Percentiles rank a stretch among this genome's conserved stretches.
phyloP scores from a whole-genome alignment of 495 filamentous ascomycete genomes.

The Apodospora peruviana region DNA sequence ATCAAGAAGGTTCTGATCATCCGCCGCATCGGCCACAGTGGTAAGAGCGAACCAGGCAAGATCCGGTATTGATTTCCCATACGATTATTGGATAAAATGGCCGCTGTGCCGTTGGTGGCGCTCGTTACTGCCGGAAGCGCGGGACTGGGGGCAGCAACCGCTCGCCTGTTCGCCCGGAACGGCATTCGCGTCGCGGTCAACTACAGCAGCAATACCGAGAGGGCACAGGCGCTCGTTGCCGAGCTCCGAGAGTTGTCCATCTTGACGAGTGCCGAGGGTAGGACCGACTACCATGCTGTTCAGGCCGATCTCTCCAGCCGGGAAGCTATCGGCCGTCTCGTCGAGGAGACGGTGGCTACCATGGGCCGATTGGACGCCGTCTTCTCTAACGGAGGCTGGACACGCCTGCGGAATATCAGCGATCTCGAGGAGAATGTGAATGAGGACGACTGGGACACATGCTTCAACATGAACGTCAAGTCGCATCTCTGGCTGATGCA shows the following conservation, averaged over 20 bases:
- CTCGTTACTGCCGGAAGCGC: conserved; percentile 52
- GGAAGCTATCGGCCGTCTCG: conserved; percentile 36
- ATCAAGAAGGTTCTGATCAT: too few relatives aligned
- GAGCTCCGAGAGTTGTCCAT: conserved; percentile 32
- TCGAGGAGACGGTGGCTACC: conserved; percentile 32
- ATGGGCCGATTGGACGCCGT: conserved; percentile 50
- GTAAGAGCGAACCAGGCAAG: too few relatives aligned
- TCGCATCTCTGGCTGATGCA: conserved; percentile 51
- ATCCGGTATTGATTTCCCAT: too few relatives aligned
- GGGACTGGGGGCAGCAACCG: conserved; percentile 52
- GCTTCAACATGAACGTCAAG: conserved; percentile 56
- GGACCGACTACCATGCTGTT: conserved; percentile 32
- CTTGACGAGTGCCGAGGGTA: background rate
- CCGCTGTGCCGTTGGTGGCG: conserved; percentile 27
- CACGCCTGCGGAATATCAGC: conserved; percentile 40
- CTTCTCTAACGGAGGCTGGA: conserved; percentile 56
- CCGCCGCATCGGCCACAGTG: too few relatives aligned
- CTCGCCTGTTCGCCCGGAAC: conserved; percentile 41
- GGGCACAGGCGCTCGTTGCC: conserved; percentile 37
- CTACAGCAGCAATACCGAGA: conserved; percentile 40
- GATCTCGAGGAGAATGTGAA: conserved; percentile 49
- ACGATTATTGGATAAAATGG: background rate
- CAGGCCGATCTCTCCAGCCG: conserved; percentile 45
- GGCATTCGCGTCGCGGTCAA: conserved; percentile 48
- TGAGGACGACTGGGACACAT: conserved; percentile 53